Percentiles rank a stretch among this genome's conserved stretches.
Conservation (phyloP, 495 filamentous ascomycete species). For the Bombardia bombarda region DNA sequence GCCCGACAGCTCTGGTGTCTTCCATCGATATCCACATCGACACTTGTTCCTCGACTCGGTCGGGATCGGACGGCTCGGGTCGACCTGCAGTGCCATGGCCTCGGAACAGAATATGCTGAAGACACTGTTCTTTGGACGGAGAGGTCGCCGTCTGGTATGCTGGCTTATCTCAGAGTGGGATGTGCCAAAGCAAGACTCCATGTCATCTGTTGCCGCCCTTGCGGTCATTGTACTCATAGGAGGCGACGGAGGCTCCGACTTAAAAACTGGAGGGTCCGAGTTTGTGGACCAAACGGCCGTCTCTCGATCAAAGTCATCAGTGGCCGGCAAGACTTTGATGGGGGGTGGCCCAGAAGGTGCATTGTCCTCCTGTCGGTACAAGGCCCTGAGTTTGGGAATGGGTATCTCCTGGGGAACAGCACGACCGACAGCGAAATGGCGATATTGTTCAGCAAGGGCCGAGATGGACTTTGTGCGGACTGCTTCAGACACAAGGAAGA, state of each 20-base stretch:
- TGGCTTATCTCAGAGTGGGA: conserved; percentile 4
- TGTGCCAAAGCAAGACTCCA: conserved; percentile 13
- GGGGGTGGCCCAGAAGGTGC: background rate
- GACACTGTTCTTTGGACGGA: conserved; percentile 28
- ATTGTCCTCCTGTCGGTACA: conserved; percentile 2
- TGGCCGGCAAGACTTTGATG: background rate
- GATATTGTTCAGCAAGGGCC: conserved; percentile 29
- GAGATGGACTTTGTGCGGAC: conserved; percentile 21
- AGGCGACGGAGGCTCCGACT: conserved; percentile 30
- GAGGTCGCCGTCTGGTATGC: background rate
- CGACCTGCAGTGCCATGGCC: conserved; percentile 29
- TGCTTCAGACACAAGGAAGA: conserved; percentile 22
- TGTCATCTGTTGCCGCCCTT: conserved; percentile 20
- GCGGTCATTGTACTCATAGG: conserved; percentile 30
- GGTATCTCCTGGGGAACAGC: conserved; percentile 24
- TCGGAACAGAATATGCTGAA: conserved; percentile 33
- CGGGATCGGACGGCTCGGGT: conserved; percentile 18
- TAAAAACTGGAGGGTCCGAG: conserved; percentile 12
- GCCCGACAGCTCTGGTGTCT: conserved; percentile 8
- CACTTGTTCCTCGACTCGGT: conserved; percentile 12
- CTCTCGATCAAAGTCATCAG: conserved; percentile 9
- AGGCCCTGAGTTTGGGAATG: conserved; percentile 11
- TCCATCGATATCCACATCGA: conserved; percentile 29
- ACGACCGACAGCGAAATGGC: conserved; percentile 26
- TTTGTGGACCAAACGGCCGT: conserved; percentile 9